phyloP scores from a whole-genome alignment of 305 asterid genomes.

The Fraxinus floribunda region DNA sequence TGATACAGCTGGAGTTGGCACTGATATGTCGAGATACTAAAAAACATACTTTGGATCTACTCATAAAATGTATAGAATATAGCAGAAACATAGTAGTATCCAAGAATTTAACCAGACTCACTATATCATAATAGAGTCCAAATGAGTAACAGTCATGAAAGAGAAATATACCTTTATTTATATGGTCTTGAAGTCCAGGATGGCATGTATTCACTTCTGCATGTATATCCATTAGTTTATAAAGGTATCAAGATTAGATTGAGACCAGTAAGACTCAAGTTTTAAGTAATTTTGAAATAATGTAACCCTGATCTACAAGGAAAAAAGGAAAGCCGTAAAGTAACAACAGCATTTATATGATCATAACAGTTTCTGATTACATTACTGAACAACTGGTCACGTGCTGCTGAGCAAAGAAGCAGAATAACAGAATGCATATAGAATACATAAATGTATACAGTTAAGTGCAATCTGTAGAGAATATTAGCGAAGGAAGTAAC shows the following conservation, averaged over 20 bases:
- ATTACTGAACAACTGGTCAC: background rate
- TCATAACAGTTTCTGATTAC: background rate
- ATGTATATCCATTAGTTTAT: slow-evolving; percentile 32
- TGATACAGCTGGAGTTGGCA: background rate
- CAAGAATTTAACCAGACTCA: background rate
- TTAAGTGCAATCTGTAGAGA: background rate
- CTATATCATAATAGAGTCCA: background rate
- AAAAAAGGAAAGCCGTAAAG: background rate
- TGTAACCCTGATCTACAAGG: background rate
- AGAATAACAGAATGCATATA: background rate
- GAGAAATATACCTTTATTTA: slow-evolving; percentile 51
- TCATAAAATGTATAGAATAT: background rate
- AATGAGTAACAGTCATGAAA: slow-evolving; percentile 1
- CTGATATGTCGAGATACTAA: background rate
- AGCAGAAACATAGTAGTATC: background rate
- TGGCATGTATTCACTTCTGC: slow-evolving; percentile 78
- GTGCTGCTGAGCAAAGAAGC: background rate
- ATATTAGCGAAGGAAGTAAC: background rate
- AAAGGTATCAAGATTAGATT: slow-evolving; percentile 20
- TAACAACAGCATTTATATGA: background rate
- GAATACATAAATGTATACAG: background rate
- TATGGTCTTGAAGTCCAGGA: slow-evolving; percentile 60
- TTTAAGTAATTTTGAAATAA: slow-evolving; percentile 1
- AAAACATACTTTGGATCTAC: background rate
- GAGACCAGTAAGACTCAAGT: slow-evolving; percentile 17